phyloP scores from a whole-genome alignment of 371 early-diverging fungal genomes.

The Mortierella sp. region DNA sequence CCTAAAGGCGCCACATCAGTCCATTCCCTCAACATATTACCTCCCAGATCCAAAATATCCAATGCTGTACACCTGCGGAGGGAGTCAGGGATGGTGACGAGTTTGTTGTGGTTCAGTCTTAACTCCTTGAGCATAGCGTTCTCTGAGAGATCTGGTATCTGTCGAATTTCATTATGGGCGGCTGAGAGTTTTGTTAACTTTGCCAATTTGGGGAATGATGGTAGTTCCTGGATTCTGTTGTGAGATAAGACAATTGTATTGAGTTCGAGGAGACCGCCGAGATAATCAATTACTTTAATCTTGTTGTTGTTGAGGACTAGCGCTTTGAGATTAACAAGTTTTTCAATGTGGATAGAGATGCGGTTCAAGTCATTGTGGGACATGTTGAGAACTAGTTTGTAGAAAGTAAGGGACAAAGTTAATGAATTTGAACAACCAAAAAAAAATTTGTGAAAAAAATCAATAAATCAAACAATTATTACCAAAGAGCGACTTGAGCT shows the following conservation, averaged over 20 bases:
- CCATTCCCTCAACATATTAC: slow-evolving; percentile 75
- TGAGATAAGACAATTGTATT: slow-evolving; percentile 89
- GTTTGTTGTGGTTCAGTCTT: slow-evolving; percentile 83
- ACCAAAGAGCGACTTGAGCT: slow-evolving; percentile 74
- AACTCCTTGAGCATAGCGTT: slow-evolving; percentile 77
- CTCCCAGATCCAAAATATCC: slow-evolving; percentile 82
- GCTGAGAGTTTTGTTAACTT: slow-evolving; percentile 81
- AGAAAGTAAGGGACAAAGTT: background rate
- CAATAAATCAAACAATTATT: too few relatives aligned
- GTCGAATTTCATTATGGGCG: slow-evolving; percentile 78
- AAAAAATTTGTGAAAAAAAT: too few relatives aligned
- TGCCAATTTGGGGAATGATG: slow-evolving; percentile 65
- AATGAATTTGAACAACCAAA: background rate
- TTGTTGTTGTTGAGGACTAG: slow-evolving; percentile 86
- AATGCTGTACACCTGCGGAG: slow-evolving; percentile 67
- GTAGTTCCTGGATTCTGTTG: slow-evolving; percentile 75
- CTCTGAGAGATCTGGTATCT: slow-evolving; percentile 75
- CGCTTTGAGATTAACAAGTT: slow-evolving; percentile 78
- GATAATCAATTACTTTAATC: slow-evolving; percentile 73
- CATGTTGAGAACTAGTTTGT: slow-evolving; percentile 75
- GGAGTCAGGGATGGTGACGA: slow-evolving; percentile 73
- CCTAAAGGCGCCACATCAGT: slow-evolving; percentile 74
- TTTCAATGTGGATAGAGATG: slow-evolving; percentile 70
- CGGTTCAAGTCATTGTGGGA: slow-evolving; percentile 77
- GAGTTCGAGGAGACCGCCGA: slow-evolving; percentile 69